These are phyloP conservation scores for Entomortierella lignicola DNA, from an alignment of 192 early-diverging fungal species.

Conservation along the genomic window DNA sequence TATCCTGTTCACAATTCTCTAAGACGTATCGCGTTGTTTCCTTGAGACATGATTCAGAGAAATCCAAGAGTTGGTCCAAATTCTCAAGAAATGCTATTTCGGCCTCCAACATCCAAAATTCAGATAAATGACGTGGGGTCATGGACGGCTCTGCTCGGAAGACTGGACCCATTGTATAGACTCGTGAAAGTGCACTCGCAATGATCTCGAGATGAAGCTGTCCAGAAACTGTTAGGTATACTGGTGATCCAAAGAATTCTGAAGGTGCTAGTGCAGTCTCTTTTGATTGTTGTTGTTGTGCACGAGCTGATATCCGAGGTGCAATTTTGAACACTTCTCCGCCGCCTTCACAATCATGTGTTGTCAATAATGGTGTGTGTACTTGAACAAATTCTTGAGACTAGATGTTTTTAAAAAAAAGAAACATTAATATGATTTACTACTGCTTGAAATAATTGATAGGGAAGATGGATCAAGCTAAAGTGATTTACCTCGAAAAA, in stretches of 20 bases:
- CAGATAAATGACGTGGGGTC: conserved; percentile 86
- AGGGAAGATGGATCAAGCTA: background rate
- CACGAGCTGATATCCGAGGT: conserved; percentile 41
- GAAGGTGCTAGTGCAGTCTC: conserved; percentile 35
- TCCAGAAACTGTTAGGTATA: conserved; percentile 86
- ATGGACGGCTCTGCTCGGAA: conserved; percentile 88
- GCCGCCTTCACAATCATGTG: conserved; percentile 91
- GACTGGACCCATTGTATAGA: conserved; percentile 84
- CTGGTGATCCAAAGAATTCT: conserved; percentile 80
- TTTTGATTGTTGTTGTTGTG: conserved; percentile 14
- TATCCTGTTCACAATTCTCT: conserved; percentile 64
- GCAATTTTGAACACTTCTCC: conserved; percentile 83
- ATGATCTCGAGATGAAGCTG: conserved; percentile 89
- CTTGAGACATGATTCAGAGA: conserved; percentile 75
- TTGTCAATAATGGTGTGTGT: conserved; percentile 86
- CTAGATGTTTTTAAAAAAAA: conserved; percentile 44
- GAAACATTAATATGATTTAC: background rate
- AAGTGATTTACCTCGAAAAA: conserved; percentile 74
- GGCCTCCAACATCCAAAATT: conserved; percentile 96
- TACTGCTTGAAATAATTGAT: background rate
- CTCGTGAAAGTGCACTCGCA: conserved; percentile 74
- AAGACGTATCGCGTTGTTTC: conserved; percentile 66
- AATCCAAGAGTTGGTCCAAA: conserved; percentile 70
- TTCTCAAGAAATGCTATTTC: conserved; percentile 81
- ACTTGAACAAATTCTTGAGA: conserved; percentile 79